A percentile compares a stretch with the other conserved stretches of the same genome.
phyloP scores from a whole-genome alignment of 2,329 filamentous ascomycete genomes.

The Cylindrodendrum hubeiense region DNA sequence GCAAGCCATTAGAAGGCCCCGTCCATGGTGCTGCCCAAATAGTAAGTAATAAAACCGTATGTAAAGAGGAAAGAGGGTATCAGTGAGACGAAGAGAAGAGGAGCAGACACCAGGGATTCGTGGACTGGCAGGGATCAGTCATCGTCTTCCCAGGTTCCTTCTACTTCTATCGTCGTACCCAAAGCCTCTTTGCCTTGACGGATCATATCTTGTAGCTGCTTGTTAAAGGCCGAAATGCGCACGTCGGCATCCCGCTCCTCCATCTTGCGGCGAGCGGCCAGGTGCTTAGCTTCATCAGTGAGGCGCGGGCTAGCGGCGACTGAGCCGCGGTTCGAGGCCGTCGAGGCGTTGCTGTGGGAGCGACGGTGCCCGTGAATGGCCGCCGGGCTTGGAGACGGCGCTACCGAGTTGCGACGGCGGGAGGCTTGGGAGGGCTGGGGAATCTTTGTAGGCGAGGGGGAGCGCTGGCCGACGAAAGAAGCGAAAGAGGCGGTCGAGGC shows the following conservation, averaged over 20 bases:
- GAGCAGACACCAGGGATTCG: constrained; percentile 1
- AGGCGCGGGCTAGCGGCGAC: constrained; percentile 61
- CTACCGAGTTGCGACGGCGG: constrained; percentile 20
- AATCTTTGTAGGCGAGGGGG: constrained; percentile 58
- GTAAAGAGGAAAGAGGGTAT: constrained; percentile 23
- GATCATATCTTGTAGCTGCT: constrained; percentile 87
- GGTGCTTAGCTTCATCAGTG: constrained; percentile 76
- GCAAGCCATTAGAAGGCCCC: background rate
- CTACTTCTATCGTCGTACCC: constrained; percentile 77
- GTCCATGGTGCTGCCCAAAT: constrained; percentile 1
- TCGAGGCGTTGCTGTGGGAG: constrained; percentile 59
- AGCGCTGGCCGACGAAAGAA: constrained; percentile 46
- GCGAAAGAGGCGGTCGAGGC: constrained; percentile 50
- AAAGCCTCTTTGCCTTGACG: constrained; percentile 88
- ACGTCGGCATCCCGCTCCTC: constrained; percentile 85
- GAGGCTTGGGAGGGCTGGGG: constrained; percentile 45
- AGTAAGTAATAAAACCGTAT: constrained; percentile 11
- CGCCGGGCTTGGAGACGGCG: constrained; percentile 32
- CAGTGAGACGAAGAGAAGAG: constrained; percentile 6
- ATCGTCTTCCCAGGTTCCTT: constrained; percentile 58
- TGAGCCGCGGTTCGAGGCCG: constrained; percentile 50
- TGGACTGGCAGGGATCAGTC: constrained; percentile 33
- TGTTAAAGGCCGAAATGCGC: constrained; percentile 83
- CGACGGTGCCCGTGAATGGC: constrained; percentile 52
- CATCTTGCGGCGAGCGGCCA: constrained; percentile 77